Evolutionary conservation across 208 protist species (phyloP).

Genomic region (Crithidia expoeki): DNA sequence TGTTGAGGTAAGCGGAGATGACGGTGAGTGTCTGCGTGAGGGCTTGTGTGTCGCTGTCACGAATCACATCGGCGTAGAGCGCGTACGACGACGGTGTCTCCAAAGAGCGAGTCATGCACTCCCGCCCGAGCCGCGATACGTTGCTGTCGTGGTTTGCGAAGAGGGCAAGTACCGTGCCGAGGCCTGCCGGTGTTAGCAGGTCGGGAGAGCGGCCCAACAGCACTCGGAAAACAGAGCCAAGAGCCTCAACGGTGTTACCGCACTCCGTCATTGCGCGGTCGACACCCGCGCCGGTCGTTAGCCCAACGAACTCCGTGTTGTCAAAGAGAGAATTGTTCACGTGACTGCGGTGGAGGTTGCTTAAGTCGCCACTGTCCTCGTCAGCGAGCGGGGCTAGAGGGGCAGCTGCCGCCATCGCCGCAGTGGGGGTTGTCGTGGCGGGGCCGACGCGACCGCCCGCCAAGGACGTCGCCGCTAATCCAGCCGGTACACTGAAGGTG

Average conservation of each 20-base stretch:
- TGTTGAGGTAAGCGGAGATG: conserved; percentile 45
- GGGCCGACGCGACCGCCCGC: background rate
- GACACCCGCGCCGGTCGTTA: conserved; percentile 6
- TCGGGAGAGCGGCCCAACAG: conserved; percentile 50
- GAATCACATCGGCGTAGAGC: conserved; percentile 56
- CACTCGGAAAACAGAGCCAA: conserved; percentile 53
- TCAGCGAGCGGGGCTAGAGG: conserved; percentile 1
- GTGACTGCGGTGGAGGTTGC: conserved; percentile 6
- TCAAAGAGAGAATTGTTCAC: conserved; percentile 27
- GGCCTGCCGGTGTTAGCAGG: conserved; percentile 33
- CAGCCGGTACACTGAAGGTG: background rate
- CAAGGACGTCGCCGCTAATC: background rate
- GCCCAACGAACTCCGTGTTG: conserved; percentile 12
- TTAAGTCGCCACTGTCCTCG: conserved; percentile 12
- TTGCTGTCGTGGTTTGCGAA: conserved; percentile 44
- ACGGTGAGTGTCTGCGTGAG: conserved; percentile 51
- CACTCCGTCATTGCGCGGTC: conserved; percentile 28
- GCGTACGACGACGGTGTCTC: conserved; percentile 55
- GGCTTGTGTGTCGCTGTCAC: conserved; percentile 33
- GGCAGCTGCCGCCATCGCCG: background rate
- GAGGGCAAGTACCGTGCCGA: conserved; percentile 56
- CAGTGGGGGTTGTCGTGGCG: background rate
- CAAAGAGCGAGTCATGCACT: conserved; percentile 66
- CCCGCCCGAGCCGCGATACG: conserved; percentile 53
- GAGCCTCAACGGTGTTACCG: conserved; percentile 40